These are phyloP conservation scores for Anthracocystis setariae DNA, from an alignment of 1,284 basidiomycete species.

Conservation along the genomic window DNA sequence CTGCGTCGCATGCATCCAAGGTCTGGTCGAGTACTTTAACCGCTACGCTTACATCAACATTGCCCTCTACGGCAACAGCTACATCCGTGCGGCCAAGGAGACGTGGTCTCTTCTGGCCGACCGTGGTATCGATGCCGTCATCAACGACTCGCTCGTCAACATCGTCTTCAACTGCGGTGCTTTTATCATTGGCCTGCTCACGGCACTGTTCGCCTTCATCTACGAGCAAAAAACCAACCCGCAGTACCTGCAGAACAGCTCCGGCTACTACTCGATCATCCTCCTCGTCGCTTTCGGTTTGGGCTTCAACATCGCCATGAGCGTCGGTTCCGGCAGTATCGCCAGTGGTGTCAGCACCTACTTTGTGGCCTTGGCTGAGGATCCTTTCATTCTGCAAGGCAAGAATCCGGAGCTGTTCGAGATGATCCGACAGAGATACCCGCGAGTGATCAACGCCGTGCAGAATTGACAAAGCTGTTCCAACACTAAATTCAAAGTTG, in stretches of 20 bases:
- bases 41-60: constrained; percentile 77
- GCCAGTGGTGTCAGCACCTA: constrained; percentile 65
- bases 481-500: too few species aligned
- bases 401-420: constrained; percentile 56
- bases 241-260: constrained; percentile 53
- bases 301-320: constrained; percentile 67
- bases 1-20: constrained; percentile 69
- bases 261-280: constrained; percentile 50
- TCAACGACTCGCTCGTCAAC: constrained; percentile 85
- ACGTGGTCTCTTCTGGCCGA: constrained; percentile 88
- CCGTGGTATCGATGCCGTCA: constrained; percentile 79
- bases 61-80: constrained; percentile 87
- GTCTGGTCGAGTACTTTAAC: constrained; percentile 72
- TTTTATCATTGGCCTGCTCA: constrained; percentile 80
- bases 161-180: constrained; percentile 71
- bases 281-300: constrained; percentile 63
- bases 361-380: constrained; percentile 67
- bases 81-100: constrained; percentile 85
- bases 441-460: constrained; percentile 66
- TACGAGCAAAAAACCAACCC: constrained; percentile 73
- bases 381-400: constrained; percentile 52
- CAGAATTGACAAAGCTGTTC: too few species aligned
- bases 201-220: constrained; percentile 81
- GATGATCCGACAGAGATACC: constrained; percentile 62
- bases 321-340: constrained; percentile 65